Base-by-base conservation (phyloP, 306 rosid species). In the Citrullus mucosospermus region DNA sequence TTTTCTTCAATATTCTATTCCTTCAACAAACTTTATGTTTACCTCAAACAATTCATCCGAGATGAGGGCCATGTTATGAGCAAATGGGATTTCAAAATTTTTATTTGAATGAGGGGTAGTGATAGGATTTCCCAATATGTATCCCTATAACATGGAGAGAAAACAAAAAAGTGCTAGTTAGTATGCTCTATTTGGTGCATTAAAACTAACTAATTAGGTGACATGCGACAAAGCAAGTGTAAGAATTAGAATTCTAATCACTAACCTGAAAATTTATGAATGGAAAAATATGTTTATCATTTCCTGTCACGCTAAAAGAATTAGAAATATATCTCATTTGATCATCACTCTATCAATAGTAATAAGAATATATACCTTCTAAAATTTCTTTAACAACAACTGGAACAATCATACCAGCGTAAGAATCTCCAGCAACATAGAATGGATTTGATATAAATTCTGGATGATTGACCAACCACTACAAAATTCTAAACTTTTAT, bases 191-290 rank as follows among this genome's bases (percentile, higher is more conserved):
- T 39, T 6, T 39, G 8, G 6, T 5, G 6, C 44, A 5, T 6
- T 39, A 39, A 39, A 39, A 39, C 5, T 39, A 4, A 39, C 0
- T 39, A 39, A 39, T 39, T 39, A 39, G 44, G 4, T 32, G 4
- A 39, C 6, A 39, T 0, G 2, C 8, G 8, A 39, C 1, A 39
- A 7, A 4, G 5, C 8, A 7, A 39, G 44, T 5, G 44, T 39
- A 39, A 5, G 8, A 39, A 39, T 39, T 4, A 5, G 8, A 39
- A 39, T 39, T 4, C 8, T 2, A 39, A 39, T 39, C 2, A 30
- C 39, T 4, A 73, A 87, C 97, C 93, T 88, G 82, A 28, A 93
- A 82, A 85, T 93, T 89, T 75, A 93, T 83, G 80, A 81, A 75
- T 54, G 93, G 91, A 34, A 44, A 57, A n/a, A 63, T 7, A 38